These are phyloP conservation scores for Liquidambar formosana DNA, from an alignment of 164 flowering plant genomes.

Conservation along the genomic window DNA sequence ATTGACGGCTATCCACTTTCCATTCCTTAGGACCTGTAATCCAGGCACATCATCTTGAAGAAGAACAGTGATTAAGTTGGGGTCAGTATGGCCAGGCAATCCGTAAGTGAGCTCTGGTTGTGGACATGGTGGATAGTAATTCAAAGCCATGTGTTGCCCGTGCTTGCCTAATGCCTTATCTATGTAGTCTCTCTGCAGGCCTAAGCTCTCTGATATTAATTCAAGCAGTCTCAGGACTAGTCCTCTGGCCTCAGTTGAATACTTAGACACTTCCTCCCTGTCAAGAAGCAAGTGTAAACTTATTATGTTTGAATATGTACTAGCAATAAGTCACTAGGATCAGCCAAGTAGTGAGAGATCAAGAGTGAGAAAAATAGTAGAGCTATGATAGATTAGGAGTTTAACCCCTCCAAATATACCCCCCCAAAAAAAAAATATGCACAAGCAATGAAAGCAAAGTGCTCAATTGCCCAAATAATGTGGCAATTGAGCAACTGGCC, in stretches of 20 bases:
- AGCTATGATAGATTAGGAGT: too few relatives aligned
- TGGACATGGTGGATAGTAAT: slow-evolving; percentile 79
- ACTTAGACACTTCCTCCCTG: slow-evolving; percentile 49
- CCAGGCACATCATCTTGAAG: slow-evolving; percentile 71
- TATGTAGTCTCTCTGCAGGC: slow-evolving; percentile 45
- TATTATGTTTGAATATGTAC: too few relatives aligned
- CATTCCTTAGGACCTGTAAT: slow-evolving; percentile 49
- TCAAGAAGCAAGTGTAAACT: not conserved
- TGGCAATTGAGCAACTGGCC: too few relatives aligned
- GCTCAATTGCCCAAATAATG: too few relatives aligned
- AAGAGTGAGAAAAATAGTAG: too few relatives aligned
- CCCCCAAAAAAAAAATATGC: too few relatives aligned
- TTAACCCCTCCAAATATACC: too few relatives aligned
- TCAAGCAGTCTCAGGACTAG: slow-evolving; percentile 44
- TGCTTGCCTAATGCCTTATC: slow-evolving; percentile 38
- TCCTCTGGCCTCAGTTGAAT: slow-evolving; percentile 38
- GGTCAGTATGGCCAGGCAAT: slow-evolving; percentile 66
- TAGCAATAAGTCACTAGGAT: too few relatives aligned
- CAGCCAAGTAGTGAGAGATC: too few relatives aligned
- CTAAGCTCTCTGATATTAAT: slow-evolving; percentile 70
- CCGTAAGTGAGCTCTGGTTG: slow-evolving; percentile 76
- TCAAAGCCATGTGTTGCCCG: slow-evolving; percentile 74
- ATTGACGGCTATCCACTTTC: slow-evolving; percentile 58
- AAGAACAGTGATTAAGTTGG: slow-evolving; percentile 57
- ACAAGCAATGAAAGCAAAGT: too few relatives aligned